Conservation (phyloP, 1,284 basidiomycete genomes). For the Ganoderma resinaceum region DNA sequence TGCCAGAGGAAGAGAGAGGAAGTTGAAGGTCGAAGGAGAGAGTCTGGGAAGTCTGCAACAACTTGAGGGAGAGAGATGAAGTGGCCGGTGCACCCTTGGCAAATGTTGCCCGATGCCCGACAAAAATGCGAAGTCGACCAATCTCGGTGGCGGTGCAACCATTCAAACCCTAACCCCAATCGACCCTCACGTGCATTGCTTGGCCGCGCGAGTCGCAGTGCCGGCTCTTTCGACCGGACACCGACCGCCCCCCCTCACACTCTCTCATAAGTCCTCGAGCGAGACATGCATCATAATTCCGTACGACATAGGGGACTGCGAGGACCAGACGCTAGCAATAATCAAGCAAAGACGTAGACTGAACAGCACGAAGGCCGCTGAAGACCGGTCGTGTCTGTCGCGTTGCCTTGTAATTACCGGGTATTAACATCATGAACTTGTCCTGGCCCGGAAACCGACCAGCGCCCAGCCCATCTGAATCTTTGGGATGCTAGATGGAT, state of each 20-base stretch:
- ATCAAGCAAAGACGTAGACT: background rate
- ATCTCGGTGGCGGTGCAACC: constrained; percentile 1
- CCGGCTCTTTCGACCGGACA: background rate
- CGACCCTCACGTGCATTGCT: background rate
- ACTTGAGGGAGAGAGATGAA: too few species aligned
- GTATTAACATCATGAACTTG: background rate
- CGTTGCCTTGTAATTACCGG: background rate
- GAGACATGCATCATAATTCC: background rate
- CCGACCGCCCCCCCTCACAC: background rate
- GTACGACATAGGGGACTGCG: background rate
- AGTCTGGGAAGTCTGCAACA: too few species aligned
- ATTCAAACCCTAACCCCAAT: background rate
- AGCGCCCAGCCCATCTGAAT: too few species aligned
- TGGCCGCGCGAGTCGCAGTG: too few species aligned
- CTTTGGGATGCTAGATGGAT: too few species aligned
- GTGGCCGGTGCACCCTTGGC: background rate
- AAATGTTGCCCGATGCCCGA: background rate
- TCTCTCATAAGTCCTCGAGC: background rate
- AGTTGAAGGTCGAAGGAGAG: too few species aligned
- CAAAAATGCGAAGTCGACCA: background rate
- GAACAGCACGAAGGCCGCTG: background rate
- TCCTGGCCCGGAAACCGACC: background rate
- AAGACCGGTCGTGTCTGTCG: background rate
- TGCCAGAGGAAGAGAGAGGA: too few species aligned
- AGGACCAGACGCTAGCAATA: background rate